phyloP scores from a whole-genome alignment of 805 yeast species.

The Kazachstania taianensis region DNA sequence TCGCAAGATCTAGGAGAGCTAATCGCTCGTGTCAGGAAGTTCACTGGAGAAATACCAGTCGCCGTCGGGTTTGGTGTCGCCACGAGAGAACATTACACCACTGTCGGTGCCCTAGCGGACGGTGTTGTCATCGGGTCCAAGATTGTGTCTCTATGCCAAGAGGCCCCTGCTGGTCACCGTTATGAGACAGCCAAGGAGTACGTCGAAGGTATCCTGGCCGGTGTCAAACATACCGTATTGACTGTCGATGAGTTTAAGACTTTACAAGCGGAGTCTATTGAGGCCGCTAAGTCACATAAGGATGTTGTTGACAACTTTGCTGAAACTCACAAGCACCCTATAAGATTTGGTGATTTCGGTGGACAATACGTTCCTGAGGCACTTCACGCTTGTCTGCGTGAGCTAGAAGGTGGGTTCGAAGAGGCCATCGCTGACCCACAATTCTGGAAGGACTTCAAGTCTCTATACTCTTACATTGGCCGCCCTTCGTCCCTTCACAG shows the following conservation, averaged over 20 bases:
- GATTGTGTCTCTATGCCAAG: constrained; percentile 60
- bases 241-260: constrained; percentile 31
- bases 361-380: constrained; percentile 99
- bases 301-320: constrained; percentile 31
- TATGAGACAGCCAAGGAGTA: constrained; percentile 55
- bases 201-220: constrained; percentile 59
- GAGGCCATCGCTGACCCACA: constrained; percentile 77
- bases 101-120: constrained; percentile 74
- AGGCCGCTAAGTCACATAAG: constrained; percentile 11
- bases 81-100: constrained; percentile 78
- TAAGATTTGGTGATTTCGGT: constrained; percentile 90
- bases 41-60: constrained; percentile 67
- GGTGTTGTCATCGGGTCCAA: constrained; percentile 96
- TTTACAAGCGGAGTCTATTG: constrained; percentile 23
- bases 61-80: constrained; percentile 98
- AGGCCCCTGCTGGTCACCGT: constrained; percentile 49
- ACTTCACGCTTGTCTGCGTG: constrained; percentile 78
- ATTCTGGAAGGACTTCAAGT: constrained; percentile 88
- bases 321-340: constrained; percentile 58
- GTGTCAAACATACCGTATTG: constrained; percentile 33
- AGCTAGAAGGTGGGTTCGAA: constrained; percentile 82
- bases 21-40: constrained; percentile 63
- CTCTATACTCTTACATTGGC: constrained; percentile 85
- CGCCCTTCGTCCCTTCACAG: constrained; percentile 89
- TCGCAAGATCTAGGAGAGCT: constrained; percentile 57